These are phyloP conservation scores for Capsella rubella DNA, from an alignment of 441 rosid species.

Conservation along the genomic window DNA sequence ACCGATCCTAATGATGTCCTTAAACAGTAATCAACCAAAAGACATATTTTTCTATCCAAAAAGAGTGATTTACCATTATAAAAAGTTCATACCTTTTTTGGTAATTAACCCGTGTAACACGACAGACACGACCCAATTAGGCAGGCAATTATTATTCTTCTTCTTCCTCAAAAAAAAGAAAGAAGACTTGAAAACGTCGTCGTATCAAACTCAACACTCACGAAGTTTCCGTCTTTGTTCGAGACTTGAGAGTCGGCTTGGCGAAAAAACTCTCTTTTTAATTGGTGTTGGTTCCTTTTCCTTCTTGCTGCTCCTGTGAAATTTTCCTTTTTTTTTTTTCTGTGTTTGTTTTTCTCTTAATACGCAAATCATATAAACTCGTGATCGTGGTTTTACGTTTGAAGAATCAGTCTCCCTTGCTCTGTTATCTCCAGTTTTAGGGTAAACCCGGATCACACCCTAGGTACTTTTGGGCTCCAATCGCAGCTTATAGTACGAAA, in stretches of 20 bases:
- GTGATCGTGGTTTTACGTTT: background rate
- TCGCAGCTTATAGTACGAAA: slow-evolving; percentile 17
- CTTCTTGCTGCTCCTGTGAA: background rate
- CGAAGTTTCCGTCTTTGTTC: slow-evolving; percentile 30
- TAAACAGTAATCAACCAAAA: background rate
- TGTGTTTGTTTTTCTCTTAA: background rate
- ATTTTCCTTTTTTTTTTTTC: background rate
- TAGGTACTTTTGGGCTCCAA: slow-evolving; percentile 27
- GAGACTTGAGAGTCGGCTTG: slow-evolving; percentile 20
- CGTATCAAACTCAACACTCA: slow-evolving; percentile 20
- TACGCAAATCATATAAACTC: slow-evolving; percentile 7
- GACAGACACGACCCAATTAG: slow-evolving; percentile 22
- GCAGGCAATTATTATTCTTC: background rate
- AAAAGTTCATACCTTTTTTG: background rate
- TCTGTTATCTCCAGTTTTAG: slow-evolving; percentile 16
- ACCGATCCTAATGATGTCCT: background rate
- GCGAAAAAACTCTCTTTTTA: background rate
- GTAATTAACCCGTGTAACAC: slow-evolving; percentile 14
- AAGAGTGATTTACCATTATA: too few species aligned
- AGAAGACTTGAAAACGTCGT: slow-evolving; percentile 18
- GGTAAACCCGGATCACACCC: slow-evolving; percentile 42
- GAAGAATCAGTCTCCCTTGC: background rate
- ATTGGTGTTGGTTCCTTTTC: background rate
- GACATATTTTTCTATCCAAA: background rate
- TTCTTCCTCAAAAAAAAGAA: background rate